Percentiles rank a stretch among this genome's conserved stretches.
phyloP scores from a whole-genome alignment of 768 basidiomycete genomes.

The Mycena rebaudengoi region DNA sequence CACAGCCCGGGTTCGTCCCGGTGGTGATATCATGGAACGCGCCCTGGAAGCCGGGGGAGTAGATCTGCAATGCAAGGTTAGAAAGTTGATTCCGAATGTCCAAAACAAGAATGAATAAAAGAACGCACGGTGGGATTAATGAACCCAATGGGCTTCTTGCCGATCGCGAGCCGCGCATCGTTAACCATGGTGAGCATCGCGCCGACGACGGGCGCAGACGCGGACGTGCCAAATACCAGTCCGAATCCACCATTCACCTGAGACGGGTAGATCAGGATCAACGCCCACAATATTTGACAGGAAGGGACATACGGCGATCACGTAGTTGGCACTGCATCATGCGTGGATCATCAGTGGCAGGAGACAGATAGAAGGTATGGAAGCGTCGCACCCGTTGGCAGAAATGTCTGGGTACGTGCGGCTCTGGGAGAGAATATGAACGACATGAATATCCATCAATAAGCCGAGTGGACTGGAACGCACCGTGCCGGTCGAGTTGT shows the following conservation, averaged over 20 bases:
- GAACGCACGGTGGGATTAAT: slow-evolving; percentile 47
- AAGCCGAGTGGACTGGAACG: slow-evolving; percentile 12
- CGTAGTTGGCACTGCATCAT: slow-evolving; percentile 48
- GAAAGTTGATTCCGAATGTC: not conserved
- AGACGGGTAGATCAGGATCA: not conserved
- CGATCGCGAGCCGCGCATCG: slow-evolving; percentile 53
- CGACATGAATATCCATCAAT: slow-evolving; percentile 23
- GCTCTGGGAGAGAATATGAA: slow-evolving; percentile 32
- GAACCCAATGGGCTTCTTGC: slow-evolving; percentile 57
- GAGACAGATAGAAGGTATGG: not conserved
- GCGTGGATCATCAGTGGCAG: slow-evolving; percentile 2
- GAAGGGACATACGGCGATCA: slow-evolving; percentile 44
- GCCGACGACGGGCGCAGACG: slow-evolving; percentile 56
- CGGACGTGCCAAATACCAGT: slow-evolving; percentile 58
- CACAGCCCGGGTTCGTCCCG: slow-evolving; percentile 55
- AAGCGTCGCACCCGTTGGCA: slow-evolving; percentile 46
- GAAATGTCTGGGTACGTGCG: slow-evolving; percentile 60
- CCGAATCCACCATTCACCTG: slow-evolving; percentile 48
- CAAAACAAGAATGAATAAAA: not conserved
- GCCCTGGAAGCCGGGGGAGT: slow-evolving; percentile 46
- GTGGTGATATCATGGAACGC: slow-evolving; percentile 60
- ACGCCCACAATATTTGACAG: not conserved
- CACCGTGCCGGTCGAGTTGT: slow-evolving; percentile 45
- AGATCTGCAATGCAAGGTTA: slow-evolving; percentile 44
- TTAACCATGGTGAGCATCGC: slow-evolving; percentile 60